These are phyloP conservation scores for Trichosporon asahii DNA, from an alignment of 1,284 basidiomycete genomes.

Conservation along the genomic window DNA sequence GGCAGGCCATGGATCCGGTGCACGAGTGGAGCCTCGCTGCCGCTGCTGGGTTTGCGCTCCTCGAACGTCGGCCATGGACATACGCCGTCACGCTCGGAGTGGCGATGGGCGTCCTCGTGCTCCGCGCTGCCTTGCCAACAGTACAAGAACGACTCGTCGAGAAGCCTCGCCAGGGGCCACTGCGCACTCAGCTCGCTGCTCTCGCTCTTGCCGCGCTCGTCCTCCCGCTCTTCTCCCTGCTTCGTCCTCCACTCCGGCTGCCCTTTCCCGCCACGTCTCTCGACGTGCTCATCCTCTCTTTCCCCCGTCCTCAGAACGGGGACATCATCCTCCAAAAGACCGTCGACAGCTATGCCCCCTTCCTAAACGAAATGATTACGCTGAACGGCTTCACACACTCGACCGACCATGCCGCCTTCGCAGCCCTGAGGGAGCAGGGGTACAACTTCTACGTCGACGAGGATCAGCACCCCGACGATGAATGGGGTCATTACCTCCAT, in stretches of 20 bases:
- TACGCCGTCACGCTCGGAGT: constrained; percentile 6
- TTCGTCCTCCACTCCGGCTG: background rate
- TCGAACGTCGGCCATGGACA: constrained; percentile 18
- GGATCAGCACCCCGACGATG: constrained; percentile 15
- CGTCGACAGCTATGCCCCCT: constrained; percentile 12
- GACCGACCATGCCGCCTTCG: constrained; percentile 5
- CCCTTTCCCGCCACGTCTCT: constrained; percentile 5
- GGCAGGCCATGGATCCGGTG: background rate
- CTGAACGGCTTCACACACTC: constrained; percentile 20
- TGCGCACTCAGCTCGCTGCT: background rate
- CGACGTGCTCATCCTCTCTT: constrained; percentile 20
- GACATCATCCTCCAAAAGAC: constrained; percentile 13
- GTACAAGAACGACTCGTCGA: background rate
- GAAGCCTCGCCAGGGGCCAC: background rate
- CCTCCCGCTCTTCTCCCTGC: background rate
- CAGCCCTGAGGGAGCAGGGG: background rate
- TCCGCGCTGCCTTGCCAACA: background rate
- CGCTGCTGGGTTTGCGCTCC: constrained; percentile 10
- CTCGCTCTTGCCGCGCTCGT: background rate
- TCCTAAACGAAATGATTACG: constrained; percentile 1
- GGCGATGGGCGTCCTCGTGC: background rate
- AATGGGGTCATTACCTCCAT: constrained; percentile 20
- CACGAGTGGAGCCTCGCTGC: background rate
- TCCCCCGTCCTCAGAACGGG: constrained; percentile 14
- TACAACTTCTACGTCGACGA: constrained; percentile 17